Conservation (phyloP, 2,329 filamentous ascomycete species). For the Sclerotinia minor region DNA sequence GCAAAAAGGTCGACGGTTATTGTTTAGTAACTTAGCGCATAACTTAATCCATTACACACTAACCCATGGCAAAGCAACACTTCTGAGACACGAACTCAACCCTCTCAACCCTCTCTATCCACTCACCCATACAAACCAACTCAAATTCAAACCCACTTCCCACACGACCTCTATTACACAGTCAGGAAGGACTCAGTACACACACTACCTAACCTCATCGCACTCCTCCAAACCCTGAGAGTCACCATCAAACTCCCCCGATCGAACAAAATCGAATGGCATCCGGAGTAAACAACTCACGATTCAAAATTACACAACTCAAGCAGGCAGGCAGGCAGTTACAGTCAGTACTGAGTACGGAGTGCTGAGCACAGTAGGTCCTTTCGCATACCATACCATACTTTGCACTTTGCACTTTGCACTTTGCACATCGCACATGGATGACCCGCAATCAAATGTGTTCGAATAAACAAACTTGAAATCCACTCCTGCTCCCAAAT, state of each 20-base stretch:
- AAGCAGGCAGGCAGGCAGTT: background rate
- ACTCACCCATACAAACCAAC: slow-evolving; percentile 13
- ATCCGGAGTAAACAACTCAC: background rate
- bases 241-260: background rate
- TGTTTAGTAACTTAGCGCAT: slow-evolving; percentile 20
- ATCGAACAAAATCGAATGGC: background rate
- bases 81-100: slow-evolving; percentile 23
- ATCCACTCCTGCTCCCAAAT: slow-evolving; percentile 6
- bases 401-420: background rate
- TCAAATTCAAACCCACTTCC: slow-evolving; percentile 7
- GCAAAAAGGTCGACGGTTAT: background rate
- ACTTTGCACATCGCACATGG: background rate
- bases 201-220: background rate
- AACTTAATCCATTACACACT: slow-evolving; percentile 7
- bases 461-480: slow-evolving; percentile 10
- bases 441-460: slow-evolving; percentile 16
- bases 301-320: background rate
- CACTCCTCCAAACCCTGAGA: background rate
- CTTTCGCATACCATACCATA: background rate
- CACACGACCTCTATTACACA: slow-evolving; percentile 6
- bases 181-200: too few relatives aligned
- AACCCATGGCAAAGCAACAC: slow-evolving; percentile 3
- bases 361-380: background rate
- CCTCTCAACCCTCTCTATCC: slow-evolving; percentile 1
- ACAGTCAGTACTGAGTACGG: too few relatives aligned